Conservation (phyloP, 2,329 filamentous ascomycete species). For the Ambrosiella cleistominuta region DNA sequence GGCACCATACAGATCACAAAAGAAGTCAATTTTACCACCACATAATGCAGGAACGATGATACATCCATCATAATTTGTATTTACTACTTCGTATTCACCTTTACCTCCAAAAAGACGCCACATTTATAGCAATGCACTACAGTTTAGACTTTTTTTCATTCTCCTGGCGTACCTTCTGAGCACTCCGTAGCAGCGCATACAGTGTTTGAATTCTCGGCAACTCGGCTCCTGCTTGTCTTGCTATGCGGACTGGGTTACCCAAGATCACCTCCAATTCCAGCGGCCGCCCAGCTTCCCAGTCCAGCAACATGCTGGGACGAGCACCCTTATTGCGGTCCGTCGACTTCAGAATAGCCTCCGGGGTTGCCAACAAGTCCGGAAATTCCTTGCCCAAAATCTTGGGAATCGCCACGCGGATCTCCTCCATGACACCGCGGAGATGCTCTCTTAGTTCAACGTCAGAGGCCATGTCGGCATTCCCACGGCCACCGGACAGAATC, state of each 20-base stretch:
- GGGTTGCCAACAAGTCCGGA: constrained; percentile 38
- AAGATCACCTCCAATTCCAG: constrained; percentile 59
- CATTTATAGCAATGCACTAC: background rate
- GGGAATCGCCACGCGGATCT: constrained; percentile 47
- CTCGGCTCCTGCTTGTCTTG: constrained; percentile 41
- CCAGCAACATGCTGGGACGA: constrained; percentile 49
- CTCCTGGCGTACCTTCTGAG: constrained; percentile 34
- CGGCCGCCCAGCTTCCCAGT: constrained; percentile 48
- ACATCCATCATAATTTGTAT: background rate
- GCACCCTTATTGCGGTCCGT: constrained; percentile 47
- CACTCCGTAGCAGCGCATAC: constrained; percentile 47
- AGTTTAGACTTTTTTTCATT: constrained; percentile 18
- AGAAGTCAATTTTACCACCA: background rate
- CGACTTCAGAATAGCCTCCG: constrained; percentile 44
- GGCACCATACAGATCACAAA: constrained; percentile 7
- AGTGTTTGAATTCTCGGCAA: constrained; percentile 49
- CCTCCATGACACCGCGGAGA: constrained; percentile 48
- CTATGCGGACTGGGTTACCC: constrained; percentile 51
- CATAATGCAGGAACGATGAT: background rate
- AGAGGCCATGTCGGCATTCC: constrained; percentile 47
- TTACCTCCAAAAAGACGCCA: background rate
- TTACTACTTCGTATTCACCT: no score
- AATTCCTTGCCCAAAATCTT: constrained; percentile 44
- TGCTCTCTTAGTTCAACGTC: constrained; percentile 46
- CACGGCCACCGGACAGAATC: constrained; percentile 45